A percentile compares a stretch with the other conserved stretches of the same genome.
Conservation (phyloP, 2,329 filamentous ascomycete species). For the Dendryphion nanum region DNA sequence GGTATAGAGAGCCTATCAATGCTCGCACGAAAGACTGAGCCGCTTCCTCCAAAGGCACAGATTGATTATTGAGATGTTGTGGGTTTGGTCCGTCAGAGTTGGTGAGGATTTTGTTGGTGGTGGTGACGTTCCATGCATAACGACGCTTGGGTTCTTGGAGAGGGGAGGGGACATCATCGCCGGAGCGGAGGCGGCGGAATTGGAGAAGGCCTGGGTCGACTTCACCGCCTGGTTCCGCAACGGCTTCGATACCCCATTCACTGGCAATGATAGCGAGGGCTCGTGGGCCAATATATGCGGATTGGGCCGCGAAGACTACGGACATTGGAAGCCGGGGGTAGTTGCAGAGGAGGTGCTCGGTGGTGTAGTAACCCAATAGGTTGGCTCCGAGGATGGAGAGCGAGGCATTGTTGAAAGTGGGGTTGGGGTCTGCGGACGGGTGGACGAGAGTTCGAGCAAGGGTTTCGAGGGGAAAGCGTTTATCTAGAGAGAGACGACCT, state of each 20-base stretch:
- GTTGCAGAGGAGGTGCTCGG: slow-evolving; percentile 82
- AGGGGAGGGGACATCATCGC: slow-evolving; percentile 23
- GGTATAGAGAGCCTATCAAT: slow-evolving; percentile 78
- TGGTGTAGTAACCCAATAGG: slow-evolving; percentile 82
- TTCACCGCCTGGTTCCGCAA: slow-evolving; percentile 83
- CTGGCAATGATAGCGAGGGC: slow-evolving; percentile 71
- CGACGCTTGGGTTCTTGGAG: slow-evolving; percentile 17
- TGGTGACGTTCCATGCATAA: slow-evolving; percentile 39
- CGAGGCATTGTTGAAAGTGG: slow-evolving; percentile 83
- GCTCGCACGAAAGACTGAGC: slow-evolving; percentile 78
- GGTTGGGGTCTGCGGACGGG: slow-evolving; percentile 74
- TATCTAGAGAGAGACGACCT: slow-evolving; percentile 78
- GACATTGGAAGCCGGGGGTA: slow-evolving; percentile 88
- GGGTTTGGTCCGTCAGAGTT: slow-evolving; percentile 68
- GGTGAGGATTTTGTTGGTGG: slow-evolving; percentile 71
- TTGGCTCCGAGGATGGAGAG: slow-evolving; percentile 78
- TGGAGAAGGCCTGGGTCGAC: slow-evolving; percentile 91
- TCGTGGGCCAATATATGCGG: slow-evolving; percentile 75
- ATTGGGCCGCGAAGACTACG: slow-evolving; percentile 83
- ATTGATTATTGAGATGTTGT: slow-evolving; percentile 19
- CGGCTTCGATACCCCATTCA: slow-evolving; percentile 90
- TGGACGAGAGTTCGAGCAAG: slow-evolving; percentile 85
- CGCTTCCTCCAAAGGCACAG: slow-evolving; percentile 54
- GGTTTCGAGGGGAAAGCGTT: slow-evolving; percentile 79
- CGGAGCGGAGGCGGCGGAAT: slow-evolving; percentile 55